Base-by-base conservation (phyloP, 257 asterid species). In the Sherardia arvensis region DNA sequence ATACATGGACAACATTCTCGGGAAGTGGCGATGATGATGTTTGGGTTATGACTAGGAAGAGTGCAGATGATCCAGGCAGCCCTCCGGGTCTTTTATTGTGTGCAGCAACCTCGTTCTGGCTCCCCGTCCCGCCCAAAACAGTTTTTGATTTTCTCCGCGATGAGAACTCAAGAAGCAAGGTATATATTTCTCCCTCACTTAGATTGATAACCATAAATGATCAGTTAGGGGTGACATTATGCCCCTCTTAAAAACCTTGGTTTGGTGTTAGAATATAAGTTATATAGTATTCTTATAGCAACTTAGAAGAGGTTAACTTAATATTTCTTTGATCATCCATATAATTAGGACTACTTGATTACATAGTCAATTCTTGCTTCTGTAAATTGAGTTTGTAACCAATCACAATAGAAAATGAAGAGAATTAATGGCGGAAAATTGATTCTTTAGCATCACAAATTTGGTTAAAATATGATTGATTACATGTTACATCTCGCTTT, bases 91-190 rank as follows among this genome's bases (percentile, higher is more conserved):
- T 76, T 64, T 77, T 76, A 32, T 73, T 76, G 28, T 71, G 80
- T 10, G 80, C 80, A 1, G 80, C 80, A 1, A 76, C 80, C 26
- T 76, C 80, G 14, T 76, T 76, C 65, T 76, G 80, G 80, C 71
- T 76, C 8, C 80, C 80, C 1, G 80, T 76, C 61, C 69, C 66
- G 1, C 68, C 73, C 3, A 76, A 76, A 34, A 64, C 71, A 30
- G 80, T 76, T 21, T 76, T 76, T 47, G 80, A 76, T 64, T 76
- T 76, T 64, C 80, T 76, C 30, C 71, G 80, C 1, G 74, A 76
- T 59, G 77, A 76, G 58, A 76, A 76, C 69, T 71, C 80, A 7
- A 68, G 80, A 66, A 76, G 71, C 33, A 77, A 76, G 80, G 80
- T n/a, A n/a, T 76, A 76, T 59, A 18, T 5, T 1, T 32, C 18